These are phyloP conservation scores for Dichotomocladium elegans DNA, from an alignment of 371 early-diverging fungal genomes.

Conservation along the genomic window DNA sequence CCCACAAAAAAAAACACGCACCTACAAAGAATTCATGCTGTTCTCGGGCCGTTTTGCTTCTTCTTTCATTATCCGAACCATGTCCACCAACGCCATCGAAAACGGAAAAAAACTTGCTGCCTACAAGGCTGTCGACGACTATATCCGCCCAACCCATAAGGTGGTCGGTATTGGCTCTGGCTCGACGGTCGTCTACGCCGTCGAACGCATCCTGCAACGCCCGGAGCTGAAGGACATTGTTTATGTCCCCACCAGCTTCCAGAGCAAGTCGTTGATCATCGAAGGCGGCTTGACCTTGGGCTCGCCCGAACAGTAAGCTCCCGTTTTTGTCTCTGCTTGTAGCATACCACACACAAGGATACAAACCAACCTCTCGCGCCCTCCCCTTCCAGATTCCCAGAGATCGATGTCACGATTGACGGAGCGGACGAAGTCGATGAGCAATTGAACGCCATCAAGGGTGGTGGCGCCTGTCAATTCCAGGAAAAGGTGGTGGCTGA, in stretches of 20 bases:
- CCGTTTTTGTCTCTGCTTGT: too few species aligned
- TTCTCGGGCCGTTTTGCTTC: too few species aligned
- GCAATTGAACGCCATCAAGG: constrained; percentile 85
- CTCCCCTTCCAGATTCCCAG: constrained; percentile 32
- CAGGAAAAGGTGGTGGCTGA: constrained; percentile 91
- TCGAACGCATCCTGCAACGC: constrained; percentile 67
- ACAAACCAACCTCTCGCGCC: too few species aligned
- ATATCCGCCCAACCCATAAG: constrained; percentile 54
- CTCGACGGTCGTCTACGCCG: constrained; percentile 82
- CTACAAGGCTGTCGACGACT: constrained; percentile 74
- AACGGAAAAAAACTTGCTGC: constrained; percentile 76
- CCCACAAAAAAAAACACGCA: too few species aligned
- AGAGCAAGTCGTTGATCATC: constrained; percentile 72
- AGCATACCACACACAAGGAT: too few species aligned
- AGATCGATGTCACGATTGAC: constrained; percentile 86
- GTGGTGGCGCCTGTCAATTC: constrained; percentile 91
- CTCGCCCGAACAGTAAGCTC: constrained; percentile 65
- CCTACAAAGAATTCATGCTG: too few species aligned
- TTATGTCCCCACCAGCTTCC: constrained; percentile 91
- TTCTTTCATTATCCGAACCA: constrained; percentile 6
- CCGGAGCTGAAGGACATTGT: constrained; percentile 52
- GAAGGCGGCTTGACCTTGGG: constrained; percentile 61
- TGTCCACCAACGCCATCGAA: constrained; percentile 11
- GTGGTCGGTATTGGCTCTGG: constrained; percentile 89
- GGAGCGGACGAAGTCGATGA: constrained; percentile 91